Percentiles rank a stretch among this genome's conserved stretches.
phyloP scores from a whole-genome alignment of 2,329 filamentous ascomycete species.

The Chaetomiaceae sp. region DNA sequence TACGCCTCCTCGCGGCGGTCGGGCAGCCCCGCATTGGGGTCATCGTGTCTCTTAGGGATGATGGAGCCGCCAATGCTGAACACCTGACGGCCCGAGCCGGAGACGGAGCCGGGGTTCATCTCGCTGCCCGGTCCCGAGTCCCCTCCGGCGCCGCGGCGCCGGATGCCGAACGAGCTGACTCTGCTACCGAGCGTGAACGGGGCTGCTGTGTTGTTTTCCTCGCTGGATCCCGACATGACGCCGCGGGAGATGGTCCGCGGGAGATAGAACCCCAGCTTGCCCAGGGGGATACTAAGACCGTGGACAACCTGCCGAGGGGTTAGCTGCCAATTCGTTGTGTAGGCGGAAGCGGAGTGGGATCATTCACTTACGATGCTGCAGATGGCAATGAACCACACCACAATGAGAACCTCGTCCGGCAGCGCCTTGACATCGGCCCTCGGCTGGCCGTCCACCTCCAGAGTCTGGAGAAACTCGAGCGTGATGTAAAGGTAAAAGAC shows the following conservation, averaged over 20 bases:
- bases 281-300: conserved; percentile 74
- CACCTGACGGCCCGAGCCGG: conserved; percentile 26
- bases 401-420: conserved; percentile 60
- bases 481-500: conserved; percentile 75
- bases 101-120: conserved; percentile 13
- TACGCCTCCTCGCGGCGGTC: conserved; percentile 22
- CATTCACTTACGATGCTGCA: conserved; percentile 71
- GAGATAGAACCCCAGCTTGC: conserved; percentile 59
- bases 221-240: conserved; percentile 22
- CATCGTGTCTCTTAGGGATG: conserved; percentile 25
- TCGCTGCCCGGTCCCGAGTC: conserved; percentile 12
- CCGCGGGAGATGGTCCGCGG: conserved; percentile 58
- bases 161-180: conserved; percentile 26
- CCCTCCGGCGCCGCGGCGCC: conserved; percentile 18
- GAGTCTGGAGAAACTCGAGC: conserved; percentile 62
- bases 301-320: conserved; percentile 58
- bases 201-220: conserved; percentile 11
- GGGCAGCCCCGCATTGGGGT: neutral
- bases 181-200: conserved; percentile 31
- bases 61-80: conserved; percentile 40
- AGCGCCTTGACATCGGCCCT: conserved; percentile 63
- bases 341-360: neutral
- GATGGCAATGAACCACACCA: conserved; percentile 82
- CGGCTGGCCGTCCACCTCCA: conserved; percentile 55
- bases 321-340: neutral